Evolutionary conservation across 768 basidiomycete genomes (phyloP), one percentile per base, ranked within the genome.

Genomic region (Mycena polygramma): DNA sequence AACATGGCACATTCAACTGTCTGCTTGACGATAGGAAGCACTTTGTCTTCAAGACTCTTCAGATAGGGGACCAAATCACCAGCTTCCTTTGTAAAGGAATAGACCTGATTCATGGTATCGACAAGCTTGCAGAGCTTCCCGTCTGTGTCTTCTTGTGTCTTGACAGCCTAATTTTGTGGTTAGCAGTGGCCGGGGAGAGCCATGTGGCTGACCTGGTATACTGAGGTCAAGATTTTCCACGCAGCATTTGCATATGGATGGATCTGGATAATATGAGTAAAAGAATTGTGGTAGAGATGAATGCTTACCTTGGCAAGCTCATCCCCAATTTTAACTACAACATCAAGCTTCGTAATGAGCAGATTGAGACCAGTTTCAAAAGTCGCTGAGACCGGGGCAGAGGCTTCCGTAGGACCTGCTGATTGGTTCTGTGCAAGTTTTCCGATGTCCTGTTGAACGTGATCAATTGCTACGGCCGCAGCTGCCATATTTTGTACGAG

Each of bases 1-100:
- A 82, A 83, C 63, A 82, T 74, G 20, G 71, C 78, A 36, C 81
- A 83, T 71, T 83, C 82, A 1, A 81, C 72, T 1, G 81, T 82
- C 57, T 82, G 81, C 14, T 76, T 73, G 2, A 79, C 57, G 22
- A 82, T 72, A 0, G 71, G 62, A 6, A 66, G 65, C 54, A 82
- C 74, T 17, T 71, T 75, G 45, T 73, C 70, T 49, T 82, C 77
- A 4, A 82, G 76, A 7, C 35, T 17, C 24, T 76, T 70, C 41
- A 81, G 79, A 53, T 79, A 69, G 8, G 77, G 75, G 17, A 82
- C 73, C 5, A 62, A 70, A 30, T 75, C 68, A 20, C 80, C 59
- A 10, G 70, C 71, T 26, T 80, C 76, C 11, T 79, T n/a, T n/a
- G n/a, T 77, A 39, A 83, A 83, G 5, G 67, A 49, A 43, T 81